Conservation (phyloP, 257 asterid genomes). For the Penstemon davidsonii region DNA sequence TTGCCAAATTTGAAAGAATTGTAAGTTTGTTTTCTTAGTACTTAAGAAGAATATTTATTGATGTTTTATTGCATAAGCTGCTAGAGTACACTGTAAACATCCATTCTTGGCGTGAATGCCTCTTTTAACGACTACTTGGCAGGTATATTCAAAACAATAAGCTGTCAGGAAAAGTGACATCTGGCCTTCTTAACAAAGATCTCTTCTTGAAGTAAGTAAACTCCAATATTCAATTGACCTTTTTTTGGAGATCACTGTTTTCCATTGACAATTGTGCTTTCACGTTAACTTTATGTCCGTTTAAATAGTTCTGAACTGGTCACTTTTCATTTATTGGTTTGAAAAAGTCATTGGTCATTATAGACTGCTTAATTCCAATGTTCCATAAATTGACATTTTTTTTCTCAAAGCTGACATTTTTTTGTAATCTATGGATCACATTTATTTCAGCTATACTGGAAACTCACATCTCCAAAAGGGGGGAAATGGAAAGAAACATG, state of each 20-base stretch:
- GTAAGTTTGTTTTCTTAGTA: constrained; percentile 49
- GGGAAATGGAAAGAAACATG: constrained; percentile 41
- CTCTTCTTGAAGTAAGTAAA: constrained; percentile 72
- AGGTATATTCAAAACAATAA: constrained; percentile 84
- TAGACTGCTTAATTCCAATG: background rate
- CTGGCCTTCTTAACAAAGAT: constrained; percentile 63
- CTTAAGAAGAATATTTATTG: background rate
- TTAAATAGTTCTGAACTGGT: background rate
- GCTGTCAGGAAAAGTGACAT: constrained; percentile 72
- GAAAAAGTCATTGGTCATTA: background rate
- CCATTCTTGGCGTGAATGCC: constrained; percentile 20
- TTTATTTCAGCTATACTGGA: constrained; percentile 68
- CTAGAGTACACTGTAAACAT: background rate
- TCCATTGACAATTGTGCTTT: background rate
- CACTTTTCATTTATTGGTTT: background rate
- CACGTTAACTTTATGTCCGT: background rate
- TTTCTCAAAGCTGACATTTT: background rate
- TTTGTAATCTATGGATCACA: background rate
- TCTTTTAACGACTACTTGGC: constrained; percentile 32
- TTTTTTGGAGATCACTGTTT: too few species aligned
- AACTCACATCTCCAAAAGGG: constrained; percentile 58
- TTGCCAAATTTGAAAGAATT: constrained; percentile 73
- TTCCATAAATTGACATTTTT: background rate
- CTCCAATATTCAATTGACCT: background rate
- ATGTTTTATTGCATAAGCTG: background rate